Conservation (phyloP, 208 protist species). For the Trypanosomatidae sp. region DNA sequence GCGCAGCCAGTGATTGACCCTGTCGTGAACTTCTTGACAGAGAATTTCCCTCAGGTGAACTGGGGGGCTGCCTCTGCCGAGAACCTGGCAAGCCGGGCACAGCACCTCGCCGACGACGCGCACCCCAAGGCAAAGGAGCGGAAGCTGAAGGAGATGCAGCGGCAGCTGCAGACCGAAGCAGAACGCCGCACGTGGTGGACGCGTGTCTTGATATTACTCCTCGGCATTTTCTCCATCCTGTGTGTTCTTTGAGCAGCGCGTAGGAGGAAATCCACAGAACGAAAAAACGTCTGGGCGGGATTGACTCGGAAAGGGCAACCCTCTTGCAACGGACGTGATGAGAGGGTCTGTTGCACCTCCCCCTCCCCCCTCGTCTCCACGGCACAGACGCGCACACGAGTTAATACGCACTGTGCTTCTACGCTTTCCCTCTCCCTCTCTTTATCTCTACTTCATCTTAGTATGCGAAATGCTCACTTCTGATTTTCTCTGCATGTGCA, state of each 20-base stretch:
- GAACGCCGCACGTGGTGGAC: constrained; percentile 64
- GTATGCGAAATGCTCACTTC: neutral
- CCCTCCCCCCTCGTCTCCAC: neutral
- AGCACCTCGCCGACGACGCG: constrained; percentile 61
- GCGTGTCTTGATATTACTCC: constrained; percentile 55
- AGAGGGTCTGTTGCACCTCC: neutral
- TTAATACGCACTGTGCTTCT: neutral
- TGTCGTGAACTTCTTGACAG: constrained; percentile 42
- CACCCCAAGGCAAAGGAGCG: constrained; percentile 43
- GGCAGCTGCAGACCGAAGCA: constrained; percentile 35
- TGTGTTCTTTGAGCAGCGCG: constrained; percentile 36
- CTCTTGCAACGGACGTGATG: neutral
- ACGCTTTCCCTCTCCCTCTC: neutral
- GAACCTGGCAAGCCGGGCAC: constrained; percentile 47
- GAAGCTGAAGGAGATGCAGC: constrained; percentile 28
- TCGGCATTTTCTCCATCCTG: constrained; percentile 66
- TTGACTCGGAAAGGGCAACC: neutral
- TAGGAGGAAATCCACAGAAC: constrained; percentile 14
- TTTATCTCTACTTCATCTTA: neutral
- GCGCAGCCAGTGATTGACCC: constrained; percentile 71
- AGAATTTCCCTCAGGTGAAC: constrained; percentile 70
- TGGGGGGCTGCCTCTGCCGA: constrained; percentile 67
- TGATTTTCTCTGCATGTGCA: neutral
- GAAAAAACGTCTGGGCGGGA: neutral
- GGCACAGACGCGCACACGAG: neutral